Evolutionary conservation across 192 early-diverging fungal genomes (phyloP).

Genomic region (Dissophora globulifera): DNA sequence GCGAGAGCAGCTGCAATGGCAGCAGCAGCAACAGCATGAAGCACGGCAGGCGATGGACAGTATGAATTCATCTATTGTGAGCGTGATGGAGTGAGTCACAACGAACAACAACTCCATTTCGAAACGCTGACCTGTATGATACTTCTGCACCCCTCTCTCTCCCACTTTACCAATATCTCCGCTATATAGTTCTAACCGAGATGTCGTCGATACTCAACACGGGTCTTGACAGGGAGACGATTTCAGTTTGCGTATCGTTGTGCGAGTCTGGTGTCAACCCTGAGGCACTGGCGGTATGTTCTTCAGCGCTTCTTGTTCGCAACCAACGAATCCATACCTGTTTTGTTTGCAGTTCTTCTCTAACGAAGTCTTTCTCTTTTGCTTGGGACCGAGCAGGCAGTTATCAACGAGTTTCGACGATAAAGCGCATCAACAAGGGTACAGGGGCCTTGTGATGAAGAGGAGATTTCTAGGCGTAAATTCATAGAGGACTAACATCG

Average conservation of each 20-base stretch:
- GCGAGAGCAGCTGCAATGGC: conserved; percentile 31
- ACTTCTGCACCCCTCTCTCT: no score
- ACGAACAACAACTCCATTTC: background rate
- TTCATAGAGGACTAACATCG: no score
- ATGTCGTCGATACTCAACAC: conserved; percentile 79
- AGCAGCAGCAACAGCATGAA: conserved; percentile 46
- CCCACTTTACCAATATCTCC: background rate
- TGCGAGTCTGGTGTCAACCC: conserved; percentile 87
- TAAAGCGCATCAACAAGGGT: conserved; percentile 48
- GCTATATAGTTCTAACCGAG: conserved; percentile 65
- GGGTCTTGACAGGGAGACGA: conserved; percentile 75
- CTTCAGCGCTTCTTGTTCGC: no score
- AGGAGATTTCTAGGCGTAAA: no score
- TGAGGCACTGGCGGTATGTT: conserved; percentile 72
- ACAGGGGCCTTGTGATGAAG: no score
- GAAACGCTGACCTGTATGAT: no score
- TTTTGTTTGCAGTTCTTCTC: background rate
- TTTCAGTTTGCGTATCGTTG: conserved; percentile 78
- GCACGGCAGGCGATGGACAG: conserved; percentile 57
- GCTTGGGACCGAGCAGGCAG: conserved; percentile 32
- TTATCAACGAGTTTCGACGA: conserved; percentile 58
- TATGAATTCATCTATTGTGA: conserved; percentile 10
- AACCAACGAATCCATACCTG: background rate
- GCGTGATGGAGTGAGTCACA: background rate
- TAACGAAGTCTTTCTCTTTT: background rate